Conservation (phyloP, 1,284 basidiomycete species). For the Ustilago bromivora region DNA sequence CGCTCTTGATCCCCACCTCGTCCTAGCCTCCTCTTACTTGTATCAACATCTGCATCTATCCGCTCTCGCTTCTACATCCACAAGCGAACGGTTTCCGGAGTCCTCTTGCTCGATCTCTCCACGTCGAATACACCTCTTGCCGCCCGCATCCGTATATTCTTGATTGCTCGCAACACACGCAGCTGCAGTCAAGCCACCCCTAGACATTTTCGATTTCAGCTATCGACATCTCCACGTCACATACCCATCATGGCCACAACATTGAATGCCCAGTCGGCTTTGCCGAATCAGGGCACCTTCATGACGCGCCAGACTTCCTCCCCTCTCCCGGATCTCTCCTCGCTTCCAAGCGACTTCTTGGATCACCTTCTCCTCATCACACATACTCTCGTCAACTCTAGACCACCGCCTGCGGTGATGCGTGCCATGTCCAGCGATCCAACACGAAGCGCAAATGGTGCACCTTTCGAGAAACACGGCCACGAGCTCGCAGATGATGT, state of each 20-base stretch:
- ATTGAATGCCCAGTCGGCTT: slow-evolving; percentile 31
- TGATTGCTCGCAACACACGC: not conserved
- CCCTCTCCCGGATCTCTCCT: slow-evolving; percentile 51
- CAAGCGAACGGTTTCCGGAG: not conserved
- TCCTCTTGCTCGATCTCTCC: not conserved
- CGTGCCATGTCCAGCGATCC: slow-evolving; percentile 47
- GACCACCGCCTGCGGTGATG: slow-evolving; percentile 44
- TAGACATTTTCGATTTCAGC: not conserved
- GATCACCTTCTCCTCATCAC: slow-evolving; percentile 64
- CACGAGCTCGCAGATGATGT: slow-evolving; percentile 37
- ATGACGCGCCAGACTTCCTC: slow-evolving; percentile 60
- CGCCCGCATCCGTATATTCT: not conserved
- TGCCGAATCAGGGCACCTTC: slow-evolving; percentile 18
- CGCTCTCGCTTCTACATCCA: not conserved
- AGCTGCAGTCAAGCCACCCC: not conserved
- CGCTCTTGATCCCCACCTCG: not conserved
- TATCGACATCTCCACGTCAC: not conserved
- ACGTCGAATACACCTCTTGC: not conserved
- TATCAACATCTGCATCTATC: not conserved
- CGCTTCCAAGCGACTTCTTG: slow-evolving; percentile 59
- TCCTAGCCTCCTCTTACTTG: not conserved
- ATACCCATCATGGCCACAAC: slow-evolving; percentile 31
- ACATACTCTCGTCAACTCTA: slow-evolving; percentile 54
- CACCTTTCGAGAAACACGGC: slow-evolving; percentile 14
- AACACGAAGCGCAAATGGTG: slow-evolving; percentile 19